These are phyloP conservation scores for Eudorina sp. DNA, from an alignment of 139 green algal genomes.

Conservation along the genomic window DNA sequence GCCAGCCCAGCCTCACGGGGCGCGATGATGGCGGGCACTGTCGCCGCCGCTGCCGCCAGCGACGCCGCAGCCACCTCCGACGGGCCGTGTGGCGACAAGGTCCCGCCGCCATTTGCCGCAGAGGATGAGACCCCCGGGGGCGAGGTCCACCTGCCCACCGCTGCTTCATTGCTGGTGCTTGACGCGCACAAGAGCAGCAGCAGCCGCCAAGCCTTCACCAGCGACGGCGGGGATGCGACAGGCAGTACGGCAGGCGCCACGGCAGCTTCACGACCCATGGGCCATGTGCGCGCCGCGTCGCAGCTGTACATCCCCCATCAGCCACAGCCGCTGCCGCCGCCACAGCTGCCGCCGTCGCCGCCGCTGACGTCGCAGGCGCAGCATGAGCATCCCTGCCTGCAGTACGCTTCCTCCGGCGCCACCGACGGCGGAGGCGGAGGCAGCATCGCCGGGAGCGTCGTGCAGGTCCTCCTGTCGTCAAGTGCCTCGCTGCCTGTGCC, in stretches of 20 bases:
- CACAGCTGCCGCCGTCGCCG: neutral
- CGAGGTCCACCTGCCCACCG: neutral
- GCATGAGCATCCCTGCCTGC: neutral
- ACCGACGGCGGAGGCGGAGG: neutral
- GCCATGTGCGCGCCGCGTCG: too few species aligned
- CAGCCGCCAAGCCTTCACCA: too few species aligned
- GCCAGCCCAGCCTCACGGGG: too few species aligned
- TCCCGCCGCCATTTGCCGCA: neutral
- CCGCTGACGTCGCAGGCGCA: neutral
- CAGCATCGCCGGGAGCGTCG: neutral
- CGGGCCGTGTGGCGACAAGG: neutral
- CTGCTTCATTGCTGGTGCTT: neutral
- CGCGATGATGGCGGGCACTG: neutral
- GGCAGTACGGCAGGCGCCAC: too few species aligned
- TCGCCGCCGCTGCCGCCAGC: neutral
- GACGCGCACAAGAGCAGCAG: neutral
- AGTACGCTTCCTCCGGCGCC: neutral
- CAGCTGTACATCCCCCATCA: too few species aligned
- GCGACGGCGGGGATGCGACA: too few species aligned
- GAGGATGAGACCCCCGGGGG: neutral
- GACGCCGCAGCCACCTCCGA: neutral
- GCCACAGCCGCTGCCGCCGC: too few species aligned
- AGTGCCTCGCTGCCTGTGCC: slow-evolving; percentile 19
- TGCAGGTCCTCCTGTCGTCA: slow-evolving; percentile 28
- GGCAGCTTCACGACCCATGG: too few species aligned